Percentiles rank a stretch among this genome's conserved stretches.
Conservation (phyloP, 768 basidiomycete species). For the Calocybe gangraenosa region DNA sequence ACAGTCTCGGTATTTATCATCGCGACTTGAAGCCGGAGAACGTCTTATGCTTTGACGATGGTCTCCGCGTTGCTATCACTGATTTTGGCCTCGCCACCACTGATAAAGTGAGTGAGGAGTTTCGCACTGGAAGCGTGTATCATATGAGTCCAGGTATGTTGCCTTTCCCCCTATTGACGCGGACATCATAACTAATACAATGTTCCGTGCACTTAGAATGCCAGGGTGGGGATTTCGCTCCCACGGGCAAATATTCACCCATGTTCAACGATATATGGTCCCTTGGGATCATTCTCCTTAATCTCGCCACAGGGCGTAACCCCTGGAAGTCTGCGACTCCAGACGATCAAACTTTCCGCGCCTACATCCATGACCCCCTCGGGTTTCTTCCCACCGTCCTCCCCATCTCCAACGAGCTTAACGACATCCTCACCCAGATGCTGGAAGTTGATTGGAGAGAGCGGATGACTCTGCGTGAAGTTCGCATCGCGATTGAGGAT, state of each 20-base stretch:
- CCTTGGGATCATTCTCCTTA: slow-evolving; percentile 92
- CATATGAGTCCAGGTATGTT: slow-evolving; percentile 91
- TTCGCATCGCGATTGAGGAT: slow-evolving; percentile 53
- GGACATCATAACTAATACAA: no score
- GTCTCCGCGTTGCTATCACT: slow-evolving; percentile 78
- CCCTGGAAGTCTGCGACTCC: slow-evolving; percentile 93
- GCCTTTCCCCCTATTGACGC: not conserved
- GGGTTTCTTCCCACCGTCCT: slow-evolving; percentile 82
- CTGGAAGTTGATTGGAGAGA: slow-evolving; percentile 69
- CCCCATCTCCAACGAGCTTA: slow-evolving; percentile 73
- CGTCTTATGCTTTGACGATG: slow-evolving; percentile 80
- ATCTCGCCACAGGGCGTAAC: slow-evolving; percentile 91
- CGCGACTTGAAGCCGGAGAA: slow-evolving; percentile 98
- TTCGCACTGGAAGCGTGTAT: slow-evolving; percentile 91
- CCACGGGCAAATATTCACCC: slow-evolving; percentile 75
- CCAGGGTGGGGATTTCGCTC: slow-evolving; percentile 69
- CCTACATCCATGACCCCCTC: slow-evolving; percentile 72
- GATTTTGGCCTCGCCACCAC: slow-evolving; percentile 96
- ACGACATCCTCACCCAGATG: slow-evolving; percentile 70
- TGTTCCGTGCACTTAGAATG: no score
- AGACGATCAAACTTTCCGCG: slow-evolving; percentile 86
- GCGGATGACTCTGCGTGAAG: slow-evolving; percentile 46
- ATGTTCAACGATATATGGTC: slow-evolving; percentile 95
- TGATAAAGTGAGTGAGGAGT: slow-evolving; percentile 81
- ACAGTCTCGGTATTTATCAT: slow-evolving; percentile 89